phyloP scores from a whole-genome alignment of 257 asterid genomes.

The Striga asiatica region DNA sequence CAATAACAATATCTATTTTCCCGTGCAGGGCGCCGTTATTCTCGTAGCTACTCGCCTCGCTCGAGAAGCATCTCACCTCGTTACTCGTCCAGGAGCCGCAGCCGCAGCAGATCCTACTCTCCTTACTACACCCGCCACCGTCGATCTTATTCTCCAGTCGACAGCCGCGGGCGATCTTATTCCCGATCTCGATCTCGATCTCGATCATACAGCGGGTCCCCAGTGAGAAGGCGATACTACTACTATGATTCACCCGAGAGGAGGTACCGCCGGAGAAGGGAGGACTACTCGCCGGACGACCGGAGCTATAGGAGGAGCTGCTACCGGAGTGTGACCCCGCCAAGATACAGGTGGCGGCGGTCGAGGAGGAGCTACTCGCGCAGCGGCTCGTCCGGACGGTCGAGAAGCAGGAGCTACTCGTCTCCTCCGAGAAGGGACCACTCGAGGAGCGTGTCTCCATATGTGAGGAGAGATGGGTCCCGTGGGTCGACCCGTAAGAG shows the following conservation, averaged over 20 bases:
- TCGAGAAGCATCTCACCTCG: conserved; percentile 40
- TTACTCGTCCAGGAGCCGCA: conserved; percentile 30
- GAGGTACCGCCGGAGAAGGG: too few relatives aligned
- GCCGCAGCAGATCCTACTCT: conserved; percentile 19
- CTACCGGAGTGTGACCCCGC: conserved; percentile 17
- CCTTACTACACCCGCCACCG: conserved; percentile 19
- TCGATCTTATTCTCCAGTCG: conserved; percentile 24
- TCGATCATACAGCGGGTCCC: conserved; percentile 50
- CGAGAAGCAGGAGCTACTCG: conserved; percentile 23
- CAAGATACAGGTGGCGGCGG: not conserved
- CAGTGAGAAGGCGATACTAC: conserved; percentile 31
- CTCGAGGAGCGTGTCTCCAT: conserved; percentile 40
- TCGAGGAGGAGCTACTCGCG: conserved; percentile 30
- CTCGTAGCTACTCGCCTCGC: conserved; percentile 40
- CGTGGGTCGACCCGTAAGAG: too few relatives aligned
- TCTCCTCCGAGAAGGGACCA: conserved; percentile 20
- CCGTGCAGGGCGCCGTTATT: conserved; percentile 34
- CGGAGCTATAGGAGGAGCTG: conserved; percentile 5
- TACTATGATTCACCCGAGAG: too few relatives aligned
- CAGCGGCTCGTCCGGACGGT: conserved; percentile 3
- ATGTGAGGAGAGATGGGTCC: not conserved
- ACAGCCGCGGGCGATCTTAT: conserved; percentile 38
- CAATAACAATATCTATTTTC: not conserved
- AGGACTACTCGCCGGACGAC: conserved; percentile 35
- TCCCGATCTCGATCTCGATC: conserved; percentile 50